These are phyloP conservation scores for Hypseocharis bilobata DNA, from an alignment of 441 rosid species.

Conservation along the genomic window DNA sequence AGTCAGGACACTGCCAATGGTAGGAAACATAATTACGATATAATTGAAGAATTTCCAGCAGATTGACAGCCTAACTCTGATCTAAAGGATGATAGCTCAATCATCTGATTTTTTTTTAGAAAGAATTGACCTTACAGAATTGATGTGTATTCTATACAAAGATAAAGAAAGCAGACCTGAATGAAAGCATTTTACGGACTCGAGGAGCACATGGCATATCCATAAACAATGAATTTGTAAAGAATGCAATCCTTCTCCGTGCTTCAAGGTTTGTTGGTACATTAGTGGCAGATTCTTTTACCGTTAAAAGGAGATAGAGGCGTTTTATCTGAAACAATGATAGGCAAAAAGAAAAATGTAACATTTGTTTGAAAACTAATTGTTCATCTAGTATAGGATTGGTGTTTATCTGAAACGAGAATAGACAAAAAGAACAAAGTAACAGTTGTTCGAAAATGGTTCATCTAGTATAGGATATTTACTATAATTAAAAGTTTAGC, in stretches of 20 bases:
- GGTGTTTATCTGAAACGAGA: conserved; percentile 55
- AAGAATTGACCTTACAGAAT: background rate
- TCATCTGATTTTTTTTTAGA: conserved; percentile 6
- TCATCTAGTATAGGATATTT: background rate
- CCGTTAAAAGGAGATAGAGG: conserved; percentile 83
- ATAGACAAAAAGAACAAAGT: conserved; percentile 9
- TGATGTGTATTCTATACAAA: background rate
- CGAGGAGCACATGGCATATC: conserved; percentile 96
- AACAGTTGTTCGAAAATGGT: conserved; percentile 9
- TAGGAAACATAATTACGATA: conserved; percentile 15
- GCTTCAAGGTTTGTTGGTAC: conserved; percentile 97
- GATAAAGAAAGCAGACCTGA: conserved; percentile 46
- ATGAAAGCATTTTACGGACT: conserved; percentile 93
- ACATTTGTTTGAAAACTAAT: conserved; percentile 5
- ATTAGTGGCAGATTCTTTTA: conserved; percentile 81
- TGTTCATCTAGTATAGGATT: no score
- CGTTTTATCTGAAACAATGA: conserved; percentile 59
- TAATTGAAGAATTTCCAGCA: conserved; percentile 14
- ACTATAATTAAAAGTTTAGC: conserved; percentile 16
- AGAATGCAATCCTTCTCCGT: conserved; percentile 84
- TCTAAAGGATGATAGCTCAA: conserved; percentile 5
- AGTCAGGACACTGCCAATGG: conserved; percentile 72
- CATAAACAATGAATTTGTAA: conserved; percentile 92
- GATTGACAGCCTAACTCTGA: conserved; percentile 5
- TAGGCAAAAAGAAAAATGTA: conserved; percentile 13